Percentiles rank a stretch among this genome's conserved stretches.
Conservation (phyloP, 1,139 yeast species). For the Geotrichum bryndzae region DNA sequence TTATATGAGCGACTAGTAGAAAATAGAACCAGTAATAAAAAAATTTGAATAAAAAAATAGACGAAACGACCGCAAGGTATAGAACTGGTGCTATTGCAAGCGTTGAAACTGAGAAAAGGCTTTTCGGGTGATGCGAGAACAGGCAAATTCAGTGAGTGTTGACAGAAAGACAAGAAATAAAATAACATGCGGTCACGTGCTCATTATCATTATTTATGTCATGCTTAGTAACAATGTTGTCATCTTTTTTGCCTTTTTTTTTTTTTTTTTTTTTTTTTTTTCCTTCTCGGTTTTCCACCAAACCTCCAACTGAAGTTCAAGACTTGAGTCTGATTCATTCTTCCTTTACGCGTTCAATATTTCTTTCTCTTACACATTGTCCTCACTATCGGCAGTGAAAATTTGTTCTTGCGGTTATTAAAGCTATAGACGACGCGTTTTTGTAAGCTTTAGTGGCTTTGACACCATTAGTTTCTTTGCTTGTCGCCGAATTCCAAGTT, state of each 20-base stretch:
- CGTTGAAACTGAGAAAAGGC: neutral
- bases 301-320: slow-evolving; percentile 1
- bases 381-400: neutral
- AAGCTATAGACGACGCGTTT: neutral
- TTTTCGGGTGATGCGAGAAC: neutral
- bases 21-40: neutral
- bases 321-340: neutral
- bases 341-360: neutral
- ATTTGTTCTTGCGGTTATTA: neutral
- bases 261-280: neutral
- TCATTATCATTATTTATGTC: neutral
- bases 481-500: neutral
- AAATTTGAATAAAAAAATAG: neutral
- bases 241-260: neutral
- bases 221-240: neutral
- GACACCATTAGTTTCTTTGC: neutral
- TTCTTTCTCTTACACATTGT: too few relatives aligned
- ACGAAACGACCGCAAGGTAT: neutral
- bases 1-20: neutral
- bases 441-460: neutral
- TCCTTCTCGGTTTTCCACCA: slow-evolving; percentile 7
- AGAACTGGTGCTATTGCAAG: neutral
- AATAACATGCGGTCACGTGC: neutral
- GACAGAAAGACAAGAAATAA: neutral
- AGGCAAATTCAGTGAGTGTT: neutral